Evolutionary conservation across 208 protist genomes (phyloP).

Genomic region (Strigomonas culicis): DNA sequence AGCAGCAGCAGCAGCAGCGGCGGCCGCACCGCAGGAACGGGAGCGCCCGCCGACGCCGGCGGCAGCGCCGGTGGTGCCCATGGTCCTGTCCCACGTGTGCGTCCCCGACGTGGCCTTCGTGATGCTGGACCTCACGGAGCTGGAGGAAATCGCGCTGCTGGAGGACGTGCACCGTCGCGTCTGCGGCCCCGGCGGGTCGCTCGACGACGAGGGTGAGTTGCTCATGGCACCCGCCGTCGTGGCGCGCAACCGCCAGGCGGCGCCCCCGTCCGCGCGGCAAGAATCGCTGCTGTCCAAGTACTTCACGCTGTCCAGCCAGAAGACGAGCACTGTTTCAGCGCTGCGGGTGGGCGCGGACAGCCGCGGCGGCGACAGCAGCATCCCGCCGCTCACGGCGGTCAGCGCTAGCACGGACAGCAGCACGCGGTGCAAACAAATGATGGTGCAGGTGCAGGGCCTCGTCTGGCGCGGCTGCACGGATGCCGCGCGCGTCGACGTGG

Average conservation of each 20-base stretch:
- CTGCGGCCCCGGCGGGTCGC: background rate
- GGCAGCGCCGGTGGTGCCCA: background rate
- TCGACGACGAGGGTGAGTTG: background rate
- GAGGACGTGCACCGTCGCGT: background rate
- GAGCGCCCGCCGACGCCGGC: background rate
- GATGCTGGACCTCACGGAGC: background rate
- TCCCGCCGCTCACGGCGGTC: background rate
- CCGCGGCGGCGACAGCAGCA: background rate
- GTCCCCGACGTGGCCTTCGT: slow-evolving; percentile 2
- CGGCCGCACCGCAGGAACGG: background rate
- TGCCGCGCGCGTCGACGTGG: background rate
- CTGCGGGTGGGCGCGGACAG: background rate
- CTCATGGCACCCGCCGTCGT: background rate
- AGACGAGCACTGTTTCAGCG: background rate
- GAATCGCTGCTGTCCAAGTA: background rate
- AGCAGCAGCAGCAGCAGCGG: background rate
- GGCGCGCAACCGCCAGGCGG: background rate
- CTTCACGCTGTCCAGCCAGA: background rate
- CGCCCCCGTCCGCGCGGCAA: background rate
- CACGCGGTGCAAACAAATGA: background rate
- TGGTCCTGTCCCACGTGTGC: background rate
- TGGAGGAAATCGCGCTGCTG: slow-evolving; percentile 5
- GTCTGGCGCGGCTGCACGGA: background rate
- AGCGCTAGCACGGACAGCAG: background rate
- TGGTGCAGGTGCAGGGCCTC: background rate